A percentile compares a stretch with the other conserved stretches of the same genome.
These are phyloP conservation scores for Myriosclerotinia duriaeana DNA, from an alignment of 2,329 filamentous ascomycete species.

Conservation along the genomic window DNA sequence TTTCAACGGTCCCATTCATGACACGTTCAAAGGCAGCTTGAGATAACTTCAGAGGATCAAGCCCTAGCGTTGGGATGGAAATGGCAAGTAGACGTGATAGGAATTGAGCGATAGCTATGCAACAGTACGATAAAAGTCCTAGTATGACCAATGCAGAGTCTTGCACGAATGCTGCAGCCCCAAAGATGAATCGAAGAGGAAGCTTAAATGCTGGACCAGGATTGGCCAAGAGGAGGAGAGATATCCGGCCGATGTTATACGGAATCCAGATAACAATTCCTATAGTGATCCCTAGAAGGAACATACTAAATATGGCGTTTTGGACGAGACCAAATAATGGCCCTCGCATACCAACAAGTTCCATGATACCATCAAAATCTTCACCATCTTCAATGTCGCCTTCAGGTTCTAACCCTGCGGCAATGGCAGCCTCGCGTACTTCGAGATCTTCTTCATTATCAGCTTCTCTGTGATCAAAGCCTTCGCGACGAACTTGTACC, in stretches of 20 bases:
- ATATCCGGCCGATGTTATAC: constrained; percentile 85
- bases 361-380: constrained; percentile 93
- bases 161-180: constrained; percentile 74
- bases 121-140: constrained; percentile 51
- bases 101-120: constrained; percentile 31
- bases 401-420: constrained; percentile 71
- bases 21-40: constrained; percentile 42
- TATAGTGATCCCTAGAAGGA: constrained; percentile 84
- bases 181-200: constrained; percentile 70
- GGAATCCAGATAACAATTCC: constrained; percentile 84
- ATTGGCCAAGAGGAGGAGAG: constrained; percentile 75
- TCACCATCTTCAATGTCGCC: constrained; percentile 81
- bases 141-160: constrained; percentile 68
- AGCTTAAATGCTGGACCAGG: constrained; percentile 69
- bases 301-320: constrained; percentile 90
- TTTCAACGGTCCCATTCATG: constrained; percentile 51
- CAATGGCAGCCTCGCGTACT: constrained; percentile 62
- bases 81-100: constrained; percentile 27
- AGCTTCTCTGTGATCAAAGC: constrained; percentile 31
- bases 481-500: constrained; percentile 30
- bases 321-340: constrained; percentile 87
- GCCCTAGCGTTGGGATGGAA: constrained; percentile 12
- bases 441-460: constrained; percentile 53
- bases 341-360: constrained; percentile 94
- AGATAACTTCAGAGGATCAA: constrained; percentile 33